Percentiles rank a stretch among this genome's conserved stretches.
Conservation (phyloP, 2,329 filamentous ascomycete species). For the Apiospora saccharicola region DNA sequence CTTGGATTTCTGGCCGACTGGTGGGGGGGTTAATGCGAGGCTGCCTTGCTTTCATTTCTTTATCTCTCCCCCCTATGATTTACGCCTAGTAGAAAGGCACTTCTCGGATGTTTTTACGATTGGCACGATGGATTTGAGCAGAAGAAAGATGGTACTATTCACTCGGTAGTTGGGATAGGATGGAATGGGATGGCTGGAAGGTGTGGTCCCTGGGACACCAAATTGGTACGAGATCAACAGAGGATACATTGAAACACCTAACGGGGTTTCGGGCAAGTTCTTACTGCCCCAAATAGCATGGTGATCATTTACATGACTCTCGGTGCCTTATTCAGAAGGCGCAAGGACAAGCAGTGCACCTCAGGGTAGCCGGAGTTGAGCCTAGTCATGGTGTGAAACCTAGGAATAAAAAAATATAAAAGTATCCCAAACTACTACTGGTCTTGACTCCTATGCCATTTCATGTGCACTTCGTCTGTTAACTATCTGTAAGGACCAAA, state of each 20-base stretch:
- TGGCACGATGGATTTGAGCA: conserved; percentile 35
- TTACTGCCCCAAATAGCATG: not conserved
- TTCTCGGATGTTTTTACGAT: conserved; percentile 36
- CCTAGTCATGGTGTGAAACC: not conserved
- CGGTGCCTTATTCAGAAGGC: not conserved
- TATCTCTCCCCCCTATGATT: conserved; percentile 23
- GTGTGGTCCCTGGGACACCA: conserved; percentile 2
- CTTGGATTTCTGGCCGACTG: conserved; percentile 1
- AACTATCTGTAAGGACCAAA: too few species aligned
- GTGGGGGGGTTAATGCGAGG: conserved; percentile 12
- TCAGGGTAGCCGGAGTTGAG: not conserved
- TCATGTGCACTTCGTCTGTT: not conserved
- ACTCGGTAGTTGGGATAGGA: not conserved
- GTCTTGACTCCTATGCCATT: not conserved
- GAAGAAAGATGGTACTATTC: conserved; percentile 15
- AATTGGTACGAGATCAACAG: not conserved
- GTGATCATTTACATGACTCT: not conserved
- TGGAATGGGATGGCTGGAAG: not conserved
- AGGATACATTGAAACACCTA: conserved; percentile 6
- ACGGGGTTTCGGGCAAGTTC: not conserved
- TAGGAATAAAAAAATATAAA: conserved; percentile 14
- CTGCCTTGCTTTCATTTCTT: conserved; percentile 12
- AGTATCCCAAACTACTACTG: not conserved
- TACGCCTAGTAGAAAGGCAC: conserved; percentile 30
- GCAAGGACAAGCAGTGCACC: not conserved